Conservation (phyloP, 2,329 filamentous ascomycete species). For the Trichoderma koningii region DNA sequence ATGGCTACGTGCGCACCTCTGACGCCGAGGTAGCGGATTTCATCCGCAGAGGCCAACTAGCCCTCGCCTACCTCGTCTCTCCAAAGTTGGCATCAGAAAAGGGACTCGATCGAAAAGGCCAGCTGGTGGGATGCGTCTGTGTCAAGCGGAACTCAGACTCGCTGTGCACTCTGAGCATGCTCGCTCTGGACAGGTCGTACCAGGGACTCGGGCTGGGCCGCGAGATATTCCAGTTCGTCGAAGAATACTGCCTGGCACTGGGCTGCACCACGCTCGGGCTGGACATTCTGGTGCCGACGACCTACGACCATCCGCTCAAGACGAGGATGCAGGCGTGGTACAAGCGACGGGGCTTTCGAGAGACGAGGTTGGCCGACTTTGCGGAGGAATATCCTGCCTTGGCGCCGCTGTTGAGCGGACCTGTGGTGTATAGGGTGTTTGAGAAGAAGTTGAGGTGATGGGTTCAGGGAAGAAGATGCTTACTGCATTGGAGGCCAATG, state of each 20-base stretch:
- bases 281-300: constrained; percentile 36
- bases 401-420: constrained; percentile 33
- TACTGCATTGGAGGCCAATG: too few relatives aligned
- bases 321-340: constrained; percentile 37
- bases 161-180: constrained; percentile 37
- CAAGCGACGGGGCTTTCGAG: constrained; percentile 35
- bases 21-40: constrained; percentile 31
- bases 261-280: constrained; percentile 38
- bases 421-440: constrained; percentile 36
- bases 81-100: neutral
- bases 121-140: constrained; percentile 36
- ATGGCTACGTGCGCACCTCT: constrained; percentile 35
- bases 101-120: neutral
- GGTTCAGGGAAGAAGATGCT: neutral
- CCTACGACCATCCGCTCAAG: constrained; percentile 35
- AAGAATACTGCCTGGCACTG: constrained; percentile 33
- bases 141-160: constrained; percentile 32
- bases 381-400: constrained; percentile 36
- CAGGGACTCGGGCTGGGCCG: constrained; percentile 35
- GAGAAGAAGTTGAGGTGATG: constrained; percentile 33
- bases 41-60: constrained; percentile 33
- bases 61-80: constrained; percentile 31
- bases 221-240: constrained; percentile 35
- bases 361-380: constrained; percentile 36
- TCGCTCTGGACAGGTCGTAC: constrained; percentile 33